Conservation (phyloP, 345 rosid species). For the Anacardium occidentale region DNA sequence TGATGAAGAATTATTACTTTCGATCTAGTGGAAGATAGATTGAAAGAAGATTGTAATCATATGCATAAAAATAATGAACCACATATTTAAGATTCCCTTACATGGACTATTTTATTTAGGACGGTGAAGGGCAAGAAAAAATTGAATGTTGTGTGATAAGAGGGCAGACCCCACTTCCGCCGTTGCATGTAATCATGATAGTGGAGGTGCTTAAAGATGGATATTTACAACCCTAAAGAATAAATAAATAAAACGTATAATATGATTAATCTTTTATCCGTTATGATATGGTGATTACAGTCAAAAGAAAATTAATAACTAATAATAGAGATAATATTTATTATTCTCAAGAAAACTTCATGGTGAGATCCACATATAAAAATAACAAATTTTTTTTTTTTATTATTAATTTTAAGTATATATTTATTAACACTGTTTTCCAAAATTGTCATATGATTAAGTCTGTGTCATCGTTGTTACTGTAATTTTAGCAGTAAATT, state of each 20-base stretch:
- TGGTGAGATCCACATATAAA: background rate
- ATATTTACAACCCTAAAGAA: conserved; percentile 10
- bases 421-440: background rate
- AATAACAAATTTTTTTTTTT: too few relatives aligned
- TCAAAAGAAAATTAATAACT: conserved; percentile 14
- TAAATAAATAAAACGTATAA: conserved; percentile 13
- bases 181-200: conserved; percentile 52
- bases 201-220: conserved; percentile 25
- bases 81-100: conserved; percentile 21
- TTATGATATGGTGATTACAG: conserved; percentile 27
- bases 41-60: background rate
- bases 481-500: too few relatives aligned
- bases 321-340: conserved; percentile 10
- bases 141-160: conserved; percentile 29
- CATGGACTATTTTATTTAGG: conserved; percentile 28
- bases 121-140: conserved; percentile 30
- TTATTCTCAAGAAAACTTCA: background rate
- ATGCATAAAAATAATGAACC: too few relatives aligned
- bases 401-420: background rate
- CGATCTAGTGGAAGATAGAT: conserved; percentile 9
- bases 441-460: too few relatives aligned
- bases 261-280: conserved; percentile 18
- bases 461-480: too few relatives aligned
- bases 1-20: background rate
- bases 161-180: conserved; percentile 57